These are phyloP conservation scores for Agrocybe chaxingu DNA, from an alignment of 768 basidiomycete genomes.

Conservation along the genomic window DNA sequence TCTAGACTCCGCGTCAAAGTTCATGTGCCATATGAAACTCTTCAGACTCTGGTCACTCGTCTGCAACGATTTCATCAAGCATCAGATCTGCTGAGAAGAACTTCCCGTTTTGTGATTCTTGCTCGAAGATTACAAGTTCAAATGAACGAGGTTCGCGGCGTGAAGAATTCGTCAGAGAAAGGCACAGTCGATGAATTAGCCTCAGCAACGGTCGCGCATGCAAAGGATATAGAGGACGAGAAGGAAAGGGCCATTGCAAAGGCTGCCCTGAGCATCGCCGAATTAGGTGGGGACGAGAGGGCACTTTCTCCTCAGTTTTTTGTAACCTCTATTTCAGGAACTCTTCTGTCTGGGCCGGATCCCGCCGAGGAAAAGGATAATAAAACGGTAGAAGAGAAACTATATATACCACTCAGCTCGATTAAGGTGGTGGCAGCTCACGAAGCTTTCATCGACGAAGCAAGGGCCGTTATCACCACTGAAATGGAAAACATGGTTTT, in stretches of 20 bases:
- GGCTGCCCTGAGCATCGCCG: conserved; percentile 92
- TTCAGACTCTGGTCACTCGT: conserved; percentile 67
- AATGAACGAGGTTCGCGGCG: conserved; percentile 66
- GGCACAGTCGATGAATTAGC: conserved; percentile 14
- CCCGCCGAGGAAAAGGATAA: conserved; percentile 14
- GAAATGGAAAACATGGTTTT: conserved; percentile 94
- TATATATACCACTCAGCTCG: conserved; percentile 58
- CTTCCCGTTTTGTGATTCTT: conserved; percentile 80
- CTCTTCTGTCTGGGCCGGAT: conserved; percentile 45
- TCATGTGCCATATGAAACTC: conserved; percentile 73
- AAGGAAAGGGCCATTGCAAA: conserved; percentile 87
- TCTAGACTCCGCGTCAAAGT: conserved; percentile 82
- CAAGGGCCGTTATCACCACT: conserved; percentile 64
- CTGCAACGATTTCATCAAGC: conserved; percentile 80
- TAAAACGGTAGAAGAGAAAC: conserved; percentile 10
- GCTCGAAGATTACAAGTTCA: conserved; percentile 81
- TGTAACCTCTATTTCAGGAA: conserved; percentile 32
- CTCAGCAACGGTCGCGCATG: conserved; percentile 19
- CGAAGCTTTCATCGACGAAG: conserved; percentile 67
- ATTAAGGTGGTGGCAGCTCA: conserved; percentile 71
- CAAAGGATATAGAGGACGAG: conserved; percentile 61
- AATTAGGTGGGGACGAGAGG: conserved; percentile 61
- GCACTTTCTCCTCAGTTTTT: not conserved
- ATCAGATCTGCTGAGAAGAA: conserved; percentile 79
- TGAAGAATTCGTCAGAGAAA: conserved; percentile 13